Evolutionary conservation across 371 early-diverging fungal species (phyloP), one percentile per base, ranked within the genome.

Genomic region (Encephalitozoon intestinalis): DNA sequence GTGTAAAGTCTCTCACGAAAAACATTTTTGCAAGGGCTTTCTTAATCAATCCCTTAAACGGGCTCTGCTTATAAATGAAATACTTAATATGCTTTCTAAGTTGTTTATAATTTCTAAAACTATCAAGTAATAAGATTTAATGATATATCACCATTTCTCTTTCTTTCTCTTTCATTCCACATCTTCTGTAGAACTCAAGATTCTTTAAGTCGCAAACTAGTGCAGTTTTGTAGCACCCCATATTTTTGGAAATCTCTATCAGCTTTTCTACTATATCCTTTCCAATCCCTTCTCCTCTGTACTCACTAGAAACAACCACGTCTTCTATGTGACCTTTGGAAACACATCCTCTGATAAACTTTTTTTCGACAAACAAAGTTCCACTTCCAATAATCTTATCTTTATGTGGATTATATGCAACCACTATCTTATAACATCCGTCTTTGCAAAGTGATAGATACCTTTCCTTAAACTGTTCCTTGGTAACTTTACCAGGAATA

Each of bases 311-410:
- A 12, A 94, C 93, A 40, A 94, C 95, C 83, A 96, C 93, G 80
- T 95, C 95, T 82, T 91, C 77, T 21, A 76, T 67, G 34, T 80
- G 79, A 43, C 86, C 86, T 76, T 92, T 92, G 53, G 89, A 82
- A 11, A 92, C 95, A 76, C 90, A 90, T 72, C 87, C 84, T 69
- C 91, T 90, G 30, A 94, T 88, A 79, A 96, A 94, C 87, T 97
- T 97, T 74, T 91, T 89, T 83, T 97, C 98, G 31, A 93, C 89
- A 34, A 96, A 81, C 63, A 96, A 84, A 12, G 95, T 93, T 37
- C 95, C 96, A n/a, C 91, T 89, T 2, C 91, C 96, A 31, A 92
- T 91, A 41, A 96, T 88, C 43, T 44, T 44, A 18, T 67, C 58
- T 63, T 31, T 52, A 15, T 39, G 25, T 4, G 53, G 21, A n/a